A percentile compares a stretch with the other conserved stretches of the same genome.
Evolutionary conservation across 371 early-diverging fungal species (phyloP).

Genomic region (Saksenaea vasiformis): DNA sequence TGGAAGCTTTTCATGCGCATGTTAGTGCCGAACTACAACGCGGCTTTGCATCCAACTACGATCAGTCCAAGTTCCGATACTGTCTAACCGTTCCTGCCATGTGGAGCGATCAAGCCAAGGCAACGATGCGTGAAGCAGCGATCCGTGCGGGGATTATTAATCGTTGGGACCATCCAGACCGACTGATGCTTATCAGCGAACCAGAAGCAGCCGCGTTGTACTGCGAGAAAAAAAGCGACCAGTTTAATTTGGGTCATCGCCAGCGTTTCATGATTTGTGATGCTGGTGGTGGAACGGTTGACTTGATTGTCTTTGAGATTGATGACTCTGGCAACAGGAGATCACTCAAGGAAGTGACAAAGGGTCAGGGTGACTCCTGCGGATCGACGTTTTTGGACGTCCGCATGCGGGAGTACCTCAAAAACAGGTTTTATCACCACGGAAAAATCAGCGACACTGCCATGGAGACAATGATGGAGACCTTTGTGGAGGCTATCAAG

Average conservation of each 20-base stretch:
- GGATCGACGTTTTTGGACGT: constrained; percentile 60
- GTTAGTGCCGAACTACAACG: constrained; percentile 47
- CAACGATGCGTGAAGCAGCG: constrained; percentile 52
- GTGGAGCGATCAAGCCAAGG: constrained; percentile 56
- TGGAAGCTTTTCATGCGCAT: constrained; percentile 47
- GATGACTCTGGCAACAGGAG: constrained; percentile 44
- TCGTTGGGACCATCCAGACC: constrained; percentile 47
- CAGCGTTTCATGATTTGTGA: constrained; percentile 66
- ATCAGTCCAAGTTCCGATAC: constrained; percentile 49
- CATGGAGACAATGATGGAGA: constrained; percentile 52
- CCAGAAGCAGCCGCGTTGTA: constrained; percentile 50
- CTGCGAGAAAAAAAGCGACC: constrained; percentile 52
- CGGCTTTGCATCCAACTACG: constrained; percentile 48
- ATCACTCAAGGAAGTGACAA: constrained; percentile 54
- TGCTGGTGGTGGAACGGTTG: constrained; percentile 70
- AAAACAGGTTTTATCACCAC: constrained; percentile 42
- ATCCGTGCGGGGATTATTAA: constrained; percentile 48
- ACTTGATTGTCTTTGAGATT: constrained; percentile 55
- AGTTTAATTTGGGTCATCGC: constrained; percentile 47
- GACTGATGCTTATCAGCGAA: constrained; percentile 58
- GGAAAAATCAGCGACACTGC: constrained; percentile 48
- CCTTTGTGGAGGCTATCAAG: constrained; percentile 48
- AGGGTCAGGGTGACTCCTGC: constrained; percentile 57
- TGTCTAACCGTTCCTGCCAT: constrained; percentile 55
- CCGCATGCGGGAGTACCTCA: constrained; percentile 51